A percentile compares a stretch with the other conserved stretches of the same genome.
phyloP scores from a whole-genome alignment of 106 monocot species.

The Agapanthus africanus region DNA sequence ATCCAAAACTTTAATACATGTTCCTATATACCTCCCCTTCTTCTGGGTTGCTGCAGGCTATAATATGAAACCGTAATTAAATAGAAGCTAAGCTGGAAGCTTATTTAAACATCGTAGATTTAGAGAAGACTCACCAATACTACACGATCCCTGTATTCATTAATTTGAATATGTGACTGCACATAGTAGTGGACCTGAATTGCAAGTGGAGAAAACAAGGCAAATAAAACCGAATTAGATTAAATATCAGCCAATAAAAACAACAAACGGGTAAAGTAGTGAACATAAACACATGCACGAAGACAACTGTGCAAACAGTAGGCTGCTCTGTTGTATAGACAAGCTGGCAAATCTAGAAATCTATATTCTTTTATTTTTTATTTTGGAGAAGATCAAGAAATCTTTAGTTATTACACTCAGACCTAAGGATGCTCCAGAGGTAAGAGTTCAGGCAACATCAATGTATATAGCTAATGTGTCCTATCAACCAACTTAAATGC shows the following conservation, averaged over 20 bases:
- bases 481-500: no score
- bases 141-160: constrained; percentile 82
- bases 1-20: constrained; percentile 80
- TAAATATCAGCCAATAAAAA: background rate
- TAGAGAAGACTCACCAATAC: constrained; percentile 46
- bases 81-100: background rate
- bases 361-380: background rate
- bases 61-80: constrained; percentile 9
- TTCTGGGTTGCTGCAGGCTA: constrained; percentile 66
- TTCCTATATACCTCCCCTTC: constrained; percentile 47
- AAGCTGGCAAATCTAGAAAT: background rate
- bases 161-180: constrained; percentile 97
- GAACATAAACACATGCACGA: background rate
- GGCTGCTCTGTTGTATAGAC: background rate
- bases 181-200: constrained; percentile 81
- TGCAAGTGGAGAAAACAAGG: constrained; percentile 3
- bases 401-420: no score
- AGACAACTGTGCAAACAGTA: background rate
- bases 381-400: no score
- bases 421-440: background rate
- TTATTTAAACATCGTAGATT: background rate
- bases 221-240: background rate
- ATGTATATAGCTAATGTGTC: no score
- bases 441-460: background rate
- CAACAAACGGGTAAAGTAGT: background rate